These are phyloP conservation scores for Leptomonas pyrrhocoris DNA, from an alignment of 208 protist species.

Conservation along the genomic window DNA sequence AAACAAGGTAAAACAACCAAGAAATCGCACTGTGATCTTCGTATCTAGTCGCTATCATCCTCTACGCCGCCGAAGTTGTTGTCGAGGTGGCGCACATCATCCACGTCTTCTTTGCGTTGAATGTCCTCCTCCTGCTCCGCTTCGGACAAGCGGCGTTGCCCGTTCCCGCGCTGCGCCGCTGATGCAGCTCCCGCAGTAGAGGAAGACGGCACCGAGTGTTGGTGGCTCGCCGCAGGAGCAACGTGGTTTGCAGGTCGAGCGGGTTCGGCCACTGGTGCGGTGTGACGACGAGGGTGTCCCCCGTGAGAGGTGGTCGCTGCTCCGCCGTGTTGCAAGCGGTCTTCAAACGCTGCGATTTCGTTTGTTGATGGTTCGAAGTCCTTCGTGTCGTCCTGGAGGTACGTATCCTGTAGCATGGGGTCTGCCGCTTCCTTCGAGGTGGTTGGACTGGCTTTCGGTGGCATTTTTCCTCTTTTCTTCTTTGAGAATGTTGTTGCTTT, in stretches of 20 bases:
- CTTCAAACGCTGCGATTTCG: conserved; percentile 65
- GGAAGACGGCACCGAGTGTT: background rate
- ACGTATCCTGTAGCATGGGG: conserved; percentile 65
- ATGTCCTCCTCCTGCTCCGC: conserved; percentile 47
- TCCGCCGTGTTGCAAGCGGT: conserved; percentile 30
- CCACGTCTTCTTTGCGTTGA: conserved; percentile 55
- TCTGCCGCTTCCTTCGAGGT: conserved; percentile 29
- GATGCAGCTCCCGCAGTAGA: conserved; percentile 3
- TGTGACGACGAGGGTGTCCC: background rate
- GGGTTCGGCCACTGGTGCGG: background rate
- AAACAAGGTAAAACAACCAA: too few species aligned
- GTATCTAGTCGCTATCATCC: conserved; percentile 44
- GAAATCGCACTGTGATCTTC: too few species aligned
- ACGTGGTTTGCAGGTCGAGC: conserved; percentile 8
- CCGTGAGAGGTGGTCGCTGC: conserved; percentile 6
- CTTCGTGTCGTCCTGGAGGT: conserved; percentile 56
- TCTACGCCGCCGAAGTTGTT: conserved; percentile 28
- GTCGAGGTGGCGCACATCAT: conserved; percentile 57
- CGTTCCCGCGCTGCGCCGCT: background rate
- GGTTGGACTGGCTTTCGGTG: conserved; percentile 1
- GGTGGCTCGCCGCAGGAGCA: background rate
- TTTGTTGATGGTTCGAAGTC: conserved; percentile 41
- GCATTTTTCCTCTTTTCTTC: background rate
- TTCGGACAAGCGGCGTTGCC: conserved; percentile 30
- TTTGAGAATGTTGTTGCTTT: background rate